Percentiles rank a stretch among this genome's conserved stretches.
These are phyloP conservation scores for Ophiorrhiza pumila DNA, from an alignment of 257 asterid genomes.

Conservation along the genomic window DNA sequence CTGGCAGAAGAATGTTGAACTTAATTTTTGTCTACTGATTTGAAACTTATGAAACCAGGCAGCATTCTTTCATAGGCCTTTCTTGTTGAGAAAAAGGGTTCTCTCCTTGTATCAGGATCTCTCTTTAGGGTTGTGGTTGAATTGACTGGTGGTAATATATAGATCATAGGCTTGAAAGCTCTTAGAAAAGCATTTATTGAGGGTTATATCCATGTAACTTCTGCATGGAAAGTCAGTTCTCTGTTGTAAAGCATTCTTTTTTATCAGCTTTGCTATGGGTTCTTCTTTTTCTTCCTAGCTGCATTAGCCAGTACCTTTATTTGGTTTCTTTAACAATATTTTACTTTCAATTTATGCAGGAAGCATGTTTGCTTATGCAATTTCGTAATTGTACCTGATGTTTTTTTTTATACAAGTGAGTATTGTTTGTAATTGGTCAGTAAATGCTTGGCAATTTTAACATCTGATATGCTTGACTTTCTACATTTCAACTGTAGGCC, in stretches of 20 bases:
- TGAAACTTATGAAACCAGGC: not conserved
- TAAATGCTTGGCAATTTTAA: not conserved
- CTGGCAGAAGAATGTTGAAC: not conserved
- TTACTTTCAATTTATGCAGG: slow-evolving; percentile 43
- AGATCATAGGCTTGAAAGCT: not conserved
- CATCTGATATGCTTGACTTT: slow-evolving; percentile 2
- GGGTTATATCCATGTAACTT: not conserved
- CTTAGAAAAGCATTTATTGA: not conserved
- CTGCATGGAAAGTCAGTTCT: slow-evolving; percentile 1
- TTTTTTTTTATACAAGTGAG: slow-evolving; percentile 38
- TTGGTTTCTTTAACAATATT: slow-evolving; percentile 9
- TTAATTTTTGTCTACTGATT: not conserved
- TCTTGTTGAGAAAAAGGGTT: not conserved
- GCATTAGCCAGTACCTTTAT: slow-evolving; percentile 2
- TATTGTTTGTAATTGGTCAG: slow-evolving; percentile 4
- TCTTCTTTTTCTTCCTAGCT: not conserved
- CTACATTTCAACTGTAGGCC: slow-evolving; percentile 18
- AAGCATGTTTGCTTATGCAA: slow-evolving; percentile 61
- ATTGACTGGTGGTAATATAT: not conserved
- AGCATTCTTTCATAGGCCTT: not conserved
- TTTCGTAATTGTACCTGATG: slow-evolving; percentile 40
- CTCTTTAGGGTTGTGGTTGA: not conserved
- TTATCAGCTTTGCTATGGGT: not conserved
- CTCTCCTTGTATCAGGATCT: not conserved
- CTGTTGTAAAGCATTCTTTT: not conserved